A percentile compares a stretch with the other conserved stretches of the same genome.
Conservation (phyloP, 2,329 filamentous ascomycete species). For the Gliomastix tumulicola region DNA sequence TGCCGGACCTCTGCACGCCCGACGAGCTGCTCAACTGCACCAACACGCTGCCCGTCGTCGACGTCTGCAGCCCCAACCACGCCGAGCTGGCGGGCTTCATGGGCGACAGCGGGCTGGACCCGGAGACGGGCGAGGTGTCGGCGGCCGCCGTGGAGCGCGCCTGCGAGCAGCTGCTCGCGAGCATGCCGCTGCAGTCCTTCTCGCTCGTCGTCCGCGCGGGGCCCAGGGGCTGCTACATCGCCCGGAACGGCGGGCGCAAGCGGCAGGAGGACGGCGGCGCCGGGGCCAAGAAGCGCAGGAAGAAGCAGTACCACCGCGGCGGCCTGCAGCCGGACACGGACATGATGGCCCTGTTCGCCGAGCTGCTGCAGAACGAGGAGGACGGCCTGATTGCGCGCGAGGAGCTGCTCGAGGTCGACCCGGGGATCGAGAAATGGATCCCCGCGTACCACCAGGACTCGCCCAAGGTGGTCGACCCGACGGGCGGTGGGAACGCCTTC, state of each 20-base stretch:
- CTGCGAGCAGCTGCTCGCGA: constrained; percentile 55
- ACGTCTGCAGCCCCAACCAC: constrained; percentile 74
- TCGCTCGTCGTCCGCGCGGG: constrained; percentile 65
- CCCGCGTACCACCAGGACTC: constrained; percentile 62
- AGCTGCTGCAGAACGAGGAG: constrained; percentile 45
- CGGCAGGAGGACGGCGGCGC: constrained; percentile 15
- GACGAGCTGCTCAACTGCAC: constrained; percentile 59
- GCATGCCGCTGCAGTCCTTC: constrained; percentile 58
- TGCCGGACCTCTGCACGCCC: constrained; percentile 79
- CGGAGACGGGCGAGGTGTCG: constrained; percentile 46
- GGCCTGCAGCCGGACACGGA: constrained; percentile 53
- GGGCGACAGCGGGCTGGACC: constrained; percentile 49
- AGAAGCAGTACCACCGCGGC: constrained; percentile 39
- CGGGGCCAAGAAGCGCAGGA: constrained; percentile 23
- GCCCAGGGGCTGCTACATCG: constrained; percentile 63
- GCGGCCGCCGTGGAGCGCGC: constrained; percentile 45
- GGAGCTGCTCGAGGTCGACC: constrained; percentile 54
- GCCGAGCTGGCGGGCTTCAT: constrained; percentile 84
- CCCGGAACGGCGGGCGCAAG: constrained; percentile 48
- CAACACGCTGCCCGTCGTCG: constrained; percentile 53
- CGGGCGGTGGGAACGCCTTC: constrained; percentile 90
- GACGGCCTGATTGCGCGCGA: constrained; percentile 47
- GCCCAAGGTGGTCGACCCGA: constrained; percentile 73
- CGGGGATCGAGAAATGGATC: constrained; percentile 65
- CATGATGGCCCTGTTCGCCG: constrained; percentile 55